Evolutionary conservation across 176 grass and related monocot species (phyloP).

Genomic region (Dactylis glomerata): DNA sequence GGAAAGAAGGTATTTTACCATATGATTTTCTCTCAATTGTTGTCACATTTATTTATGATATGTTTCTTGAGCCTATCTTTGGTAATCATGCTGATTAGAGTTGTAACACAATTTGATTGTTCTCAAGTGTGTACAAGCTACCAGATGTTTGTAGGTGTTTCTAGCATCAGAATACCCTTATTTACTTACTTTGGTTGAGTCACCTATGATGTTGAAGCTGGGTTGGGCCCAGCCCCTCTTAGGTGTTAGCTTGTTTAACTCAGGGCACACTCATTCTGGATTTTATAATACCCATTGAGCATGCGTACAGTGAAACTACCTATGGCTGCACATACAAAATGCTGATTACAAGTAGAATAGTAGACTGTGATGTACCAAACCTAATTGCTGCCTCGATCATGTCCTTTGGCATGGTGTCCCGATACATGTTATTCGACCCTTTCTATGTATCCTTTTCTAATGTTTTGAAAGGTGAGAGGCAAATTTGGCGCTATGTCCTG

Average conservation of each 20-base stretch:
- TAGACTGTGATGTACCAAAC: background rate
- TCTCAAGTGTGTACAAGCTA: constrained; percentile 1
- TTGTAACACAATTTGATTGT: background rate
- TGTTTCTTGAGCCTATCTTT: background rate
- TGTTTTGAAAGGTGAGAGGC: background rate
- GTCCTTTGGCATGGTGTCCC: background rate
- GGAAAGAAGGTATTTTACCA: constrained; percentile 64
- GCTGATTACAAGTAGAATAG: background rate
- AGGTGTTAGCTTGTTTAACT: background rate
- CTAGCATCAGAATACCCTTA: background rate
- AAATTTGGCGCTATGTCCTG: background rate
- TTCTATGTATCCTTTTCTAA: background rate
- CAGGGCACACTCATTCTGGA: background rate
- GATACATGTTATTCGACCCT: background rate
- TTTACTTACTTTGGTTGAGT: background rate
- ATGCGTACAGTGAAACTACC: background rate
- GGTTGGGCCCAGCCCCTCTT: background rate
- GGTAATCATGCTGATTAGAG: background rate
- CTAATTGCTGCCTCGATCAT: background rate
- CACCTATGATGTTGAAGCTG: background rate
- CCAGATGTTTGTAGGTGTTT: background rate
- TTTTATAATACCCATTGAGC: background rate
- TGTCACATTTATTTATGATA: background rate
- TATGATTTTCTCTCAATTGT: background rate
- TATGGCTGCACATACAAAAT: background rate